phyloP scores from a whole-genome alignment of 1,139 yeast species.

The Lodderomyces margitis region DNA sequence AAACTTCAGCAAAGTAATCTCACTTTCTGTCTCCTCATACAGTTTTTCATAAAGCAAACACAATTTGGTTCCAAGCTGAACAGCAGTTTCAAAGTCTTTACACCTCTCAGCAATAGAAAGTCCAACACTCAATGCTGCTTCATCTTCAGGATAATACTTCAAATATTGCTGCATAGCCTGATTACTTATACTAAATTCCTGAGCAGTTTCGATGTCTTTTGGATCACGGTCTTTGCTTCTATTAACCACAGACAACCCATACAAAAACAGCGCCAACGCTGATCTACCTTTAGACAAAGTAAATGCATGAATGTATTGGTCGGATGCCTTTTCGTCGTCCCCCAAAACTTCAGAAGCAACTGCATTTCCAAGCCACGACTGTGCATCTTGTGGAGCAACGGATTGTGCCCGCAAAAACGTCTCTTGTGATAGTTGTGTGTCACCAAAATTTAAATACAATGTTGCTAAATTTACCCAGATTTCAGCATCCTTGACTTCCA shows the following conservation, averaged over 20 bases:
- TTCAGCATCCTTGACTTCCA: conserved; percentile 64
- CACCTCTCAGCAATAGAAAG: conserved; percentile 68
- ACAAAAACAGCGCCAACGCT: conserved; percentile 69
- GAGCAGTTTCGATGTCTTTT: conserved; percentile 57
- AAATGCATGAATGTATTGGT: conserved; percentile 73
- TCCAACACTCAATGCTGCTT: conserved; percentile 59
- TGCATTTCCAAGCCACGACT: conserved; percentile 91
- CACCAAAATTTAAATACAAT: conserved; percentile 67
- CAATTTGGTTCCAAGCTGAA: conserved; percentile 45
- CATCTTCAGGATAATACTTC: conserved; percentile 63
- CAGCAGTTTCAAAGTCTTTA: conserved; percentile 55
- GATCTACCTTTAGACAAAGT: conserved; percentile 71
- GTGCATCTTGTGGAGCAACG: conserved; percentile 70
- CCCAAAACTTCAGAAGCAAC: conserved; percentile 62
- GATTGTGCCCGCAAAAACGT: conserved; percentile 77
- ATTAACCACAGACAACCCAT: conserved; percentile 58
- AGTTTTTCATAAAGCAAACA: conserved; percentile 51
- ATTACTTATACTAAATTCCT: conserved; percentile 65
- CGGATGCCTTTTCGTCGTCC: conserved; percentile 48
- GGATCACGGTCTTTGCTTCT: conserved; percentile 45
- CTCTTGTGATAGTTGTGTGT: conserved; percentile 67
- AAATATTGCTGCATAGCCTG: conserved; percentile 73
- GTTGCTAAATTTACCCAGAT: conserved; percentile 86
- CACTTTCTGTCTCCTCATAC: conserved; percentile 59
- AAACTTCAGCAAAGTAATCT: conserved; percentile 45